Percentiles rank a stretch among this genome's conserved stretches.
phyloP scores from a whole-genome alignment of 2,329 filamentous ascomycete species.

The Arthrobotrys sphaeroides region DNA sequence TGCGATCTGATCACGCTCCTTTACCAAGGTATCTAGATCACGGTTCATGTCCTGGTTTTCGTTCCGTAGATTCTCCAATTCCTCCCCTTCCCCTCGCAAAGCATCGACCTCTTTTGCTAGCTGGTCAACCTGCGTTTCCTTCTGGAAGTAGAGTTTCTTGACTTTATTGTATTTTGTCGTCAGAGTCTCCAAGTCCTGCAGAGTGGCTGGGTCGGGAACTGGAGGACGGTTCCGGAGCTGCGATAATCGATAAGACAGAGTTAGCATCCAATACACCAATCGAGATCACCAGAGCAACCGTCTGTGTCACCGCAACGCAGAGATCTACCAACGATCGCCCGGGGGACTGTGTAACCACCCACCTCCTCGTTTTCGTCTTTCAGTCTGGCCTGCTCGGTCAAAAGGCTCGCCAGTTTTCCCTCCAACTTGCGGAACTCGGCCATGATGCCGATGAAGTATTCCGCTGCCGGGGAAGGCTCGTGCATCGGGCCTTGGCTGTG shows the following conservation, averaged over 20 bases:
- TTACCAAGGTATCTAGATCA: conserved; percentile 46
- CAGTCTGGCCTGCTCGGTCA: conserved; percentile 45
- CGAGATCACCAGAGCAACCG: too few species aligned
- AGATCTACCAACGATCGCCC: neutral
- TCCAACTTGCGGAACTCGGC: conserved; percentile 51
- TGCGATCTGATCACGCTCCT: conserved; percentile 32
- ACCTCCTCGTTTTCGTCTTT: conserved; percentile 53
- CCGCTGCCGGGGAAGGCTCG: conserved; percentile 29
- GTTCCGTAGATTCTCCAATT: conserved; percentile 20
- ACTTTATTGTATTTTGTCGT: conserved; percentile 53
- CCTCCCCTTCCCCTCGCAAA: conserved; percentile 30
- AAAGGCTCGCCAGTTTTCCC: conserved; percentile 37
- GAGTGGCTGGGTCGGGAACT: conserved; percentile 27
- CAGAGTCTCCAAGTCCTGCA: conserved; percentile 45
- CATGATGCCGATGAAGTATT: conserved; percentile 52
- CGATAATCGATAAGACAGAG: too few species aligned
- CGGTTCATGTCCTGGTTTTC: conserved; percentile 43
- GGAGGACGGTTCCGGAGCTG: conserved; percentile 41
- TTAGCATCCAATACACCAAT: too few species aligned
- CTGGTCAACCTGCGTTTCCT: conserved; percentile 46
- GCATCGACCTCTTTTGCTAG: conserved; percentile 42
- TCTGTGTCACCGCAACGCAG: neutral
- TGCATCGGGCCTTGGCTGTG: neutral
- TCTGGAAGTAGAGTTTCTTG: conserved; percentile 54
- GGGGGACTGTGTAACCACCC: conserved; percentile 24